These are phyloP conservation scores for Climacium dendroides DNA, from an alignment of 225 moss, liverwort and hornwort genomes.

Conservation along the genomic window DNA sequence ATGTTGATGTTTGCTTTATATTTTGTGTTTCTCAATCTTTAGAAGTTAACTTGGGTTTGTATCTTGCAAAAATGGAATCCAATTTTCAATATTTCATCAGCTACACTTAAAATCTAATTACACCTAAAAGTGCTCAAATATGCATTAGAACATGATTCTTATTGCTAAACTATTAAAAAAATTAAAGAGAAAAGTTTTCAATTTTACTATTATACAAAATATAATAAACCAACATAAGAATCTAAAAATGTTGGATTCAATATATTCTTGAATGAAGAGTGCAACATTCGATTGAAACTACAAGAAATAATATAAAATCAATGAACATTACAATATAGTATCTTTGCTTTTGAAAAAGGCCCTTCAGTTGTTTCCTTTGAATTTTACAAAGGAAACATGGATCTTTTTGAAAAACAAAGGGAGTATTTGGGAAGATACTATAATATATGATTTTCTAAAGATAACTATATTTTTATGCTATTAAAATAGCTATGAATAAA, in stretches of 20 bases:
- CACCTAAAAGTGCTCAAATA: not conserved
- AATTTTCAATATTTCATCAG: not conserved
- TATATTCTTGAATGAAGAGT: no score
- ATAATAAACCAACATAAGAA: not conserved
- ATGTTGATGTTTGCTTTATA: not conserved
- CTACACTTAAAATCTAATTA: not conserved
- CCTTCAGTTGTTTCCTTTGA: no score
- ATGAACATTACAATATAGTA: not conserved
- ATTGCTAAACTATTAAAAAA: no score
- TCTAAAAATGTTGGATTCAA: no score
- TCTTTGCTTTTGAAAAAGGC: no score
- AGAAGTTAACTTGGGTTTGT: accelerated
- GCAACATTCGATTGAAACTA: no score
- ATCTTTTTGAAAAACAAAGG: no score
- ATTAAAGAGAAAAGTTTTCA: accelerated
- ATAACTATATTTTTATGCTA: no score
- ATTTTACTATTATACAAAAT: not conserved
- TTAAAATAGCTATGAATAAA: no score
- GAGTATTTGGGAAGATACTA: no score
- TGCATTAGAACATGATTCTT: not conserved
- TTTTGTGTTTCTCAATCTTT: not conserved
- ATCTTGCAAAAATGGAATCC: not conserved
- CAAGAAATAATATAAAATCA: not conserved
- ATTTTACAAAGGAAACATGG: no score
- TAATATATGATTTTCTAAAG: no score